A percentile compares a stretch with the other conserved stretches of the same genome.
Conservation (phyloP, 2,329 filamentous ascomycete species). For the Colletotrichum godetiae region DNA sequence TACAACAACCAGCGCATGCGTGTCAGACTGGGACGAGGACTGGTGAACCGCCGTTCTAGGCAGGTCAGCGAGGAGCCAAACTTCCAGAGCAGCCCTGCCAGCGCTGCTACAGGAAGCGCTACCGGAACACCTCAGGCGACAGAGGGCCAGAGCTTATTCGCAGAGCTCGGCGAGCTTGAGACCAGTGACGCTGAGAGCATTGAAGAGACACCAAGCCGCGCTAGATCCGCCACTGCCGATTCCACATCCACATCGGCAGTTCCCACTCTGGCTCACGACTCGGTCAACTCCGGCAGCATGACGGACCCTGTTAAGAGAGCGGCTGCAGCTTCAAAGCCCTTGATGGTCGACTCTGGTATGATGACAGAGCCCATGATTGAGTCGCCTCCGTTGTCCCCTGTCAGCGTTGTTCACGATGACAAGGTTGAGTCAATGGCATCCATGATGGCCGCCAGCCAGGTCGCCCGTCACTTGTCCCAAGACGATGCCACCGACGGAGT, state of each 20-base stretch:
- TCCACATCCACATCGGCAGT: constrained; percentile 63
- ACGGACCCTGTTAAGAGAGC: constrained; percentile 63
- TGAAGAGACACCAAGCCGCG: constrained; percentile 66
- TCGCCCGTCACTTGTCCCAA: constrained; percentile 38
- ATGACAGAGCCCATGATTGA: constrained; percentile 54
- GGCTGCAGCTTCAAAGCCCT: constrained; percentile 25
- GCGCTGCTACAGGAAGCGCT: constrained; percentile 61
- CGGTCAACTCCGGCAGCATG: constrained; percentile 72
- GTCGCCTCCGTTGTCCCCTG: constrained; percentile 34
- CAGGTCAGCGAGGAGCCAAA: constrained; percentile 69
- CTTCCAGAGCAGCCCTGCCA: constrained; percentile 69
- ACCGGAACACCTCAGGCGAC: constrained; percentile 59
- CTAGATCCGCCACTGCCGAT: constrained; percentile 60
- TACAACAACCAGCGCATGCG: constrained; percentile 77
- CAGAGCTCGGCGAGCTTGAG: constrained; percentile 86
- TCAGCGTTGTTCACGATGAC: constrained; percentile 43
- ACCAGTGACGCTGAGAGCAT: constrained; percentile 79
- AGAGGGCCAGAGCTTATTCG: constrained; percentile 83
- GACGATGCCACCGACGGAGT: constrained; percentile 39
- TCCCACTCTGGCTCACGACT: constrained; percentile 63
- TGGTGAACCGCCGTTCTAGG: constrained; percentile 68
- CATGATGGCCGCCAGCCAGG: constrained; percentile 43
- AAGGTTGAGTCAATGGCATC: constrained; percentile 52
- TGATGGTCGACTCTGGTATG: constrained; percentile 56
- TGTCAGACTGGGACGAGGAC: constrained; percentile 75